Evolutionary conservation across 2,329 filamentous ascomycete species (phyloP), one percentile per base, ranked within the genome.

Genomic region (Furcasterigmium furcatum): DNA sequence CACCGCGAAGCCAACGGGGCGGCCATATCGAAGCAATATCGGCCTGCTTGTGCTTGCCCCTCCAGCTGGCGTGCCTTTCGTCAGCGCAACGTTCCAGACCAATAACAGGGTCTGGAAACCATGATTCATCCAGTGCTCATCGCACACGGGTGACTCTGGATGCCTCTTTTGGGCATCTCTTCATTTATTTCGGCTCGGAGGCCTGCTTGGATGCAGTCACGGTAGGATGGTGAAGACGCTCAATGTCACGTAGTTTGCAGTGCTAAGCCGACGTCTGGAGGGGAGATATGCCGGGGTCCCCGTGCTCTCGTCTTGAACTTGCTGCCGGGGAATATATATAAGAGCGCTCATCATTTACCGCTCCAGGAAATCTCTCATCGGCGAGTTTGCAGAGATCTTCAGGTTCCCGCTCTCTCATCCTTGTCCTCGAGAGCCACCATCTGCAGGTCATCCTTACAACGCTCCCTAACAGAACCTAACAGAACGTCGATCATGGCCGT

Each of bases 401-500:
- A 36, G 19, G 34, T 18, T 19, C 16, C 18, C 34, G 34, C 34
- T 19, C 9, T 18, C 5, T 12, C 5, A 18, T 16, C n/a, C 34
- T 18, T 36, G 19, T 9, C 18, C 12, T 16, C 9, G n/a, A 18
- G 34, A 18, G n/a, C 14, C 14, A n/a, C 35, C 24, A 8, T 21
- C 21, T 40, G 3, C 14, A 16, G 38, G 19, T 36, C 22, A 30
- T n/a, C n/a, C 30, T 32, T n/a, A 5, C 18, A 24, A 22, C 25
- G 21, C 21, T 12, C 21, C 16, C 6, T 25, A 14, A 44, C 12
- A 14, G 25, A 19, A 25, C 21, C 35, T 24, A n/a, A 30, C 5
- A 10, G 18, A 34, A 12, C 7, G 7, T 27, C 24, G 12, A 55
- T 48, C 9, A 63, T 63, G 60, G 49, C 45, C 22, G 46, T 38